A percentile compares a stretch with the other conserved stretches of the same genome.
Evolutionary conservation across 805 yeast genomes (phyloP).

Genomic region (Nakazawaea holstii): DNA sequence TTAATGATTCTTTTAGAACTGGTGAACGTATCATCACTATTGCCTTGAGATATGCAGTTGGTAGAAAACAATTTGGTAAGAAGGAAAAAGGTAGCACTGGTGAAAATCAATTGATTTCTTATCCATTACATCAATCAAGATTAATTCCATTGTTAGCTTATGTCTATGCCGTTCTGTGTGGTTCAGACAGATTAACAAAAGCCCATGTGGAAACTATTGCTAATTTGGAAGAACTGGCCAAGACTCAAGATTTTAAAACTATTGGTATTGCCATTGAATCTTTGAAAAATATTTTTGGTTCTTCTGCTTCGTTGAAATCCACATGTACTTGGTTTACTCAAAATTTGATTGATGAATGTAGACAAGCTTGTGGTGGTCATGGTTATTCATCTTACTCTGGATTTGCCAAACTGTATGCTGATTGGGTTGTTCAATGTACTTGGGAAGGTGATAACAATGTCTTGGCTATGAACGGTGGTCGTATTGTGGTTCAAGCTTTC

Average conservation of each 20-base stretch:
- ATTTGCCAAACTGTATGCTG: constrained; percentile 81
- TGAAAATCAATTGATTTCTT: constrained; percentile 66
- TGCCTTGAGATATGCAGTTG: constrained; percentile 85
- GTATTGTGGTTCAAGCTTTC: constrained; percentile 57
- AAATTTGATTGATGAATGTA: constrained; percentile 75
- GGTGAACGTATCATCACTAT: constrained; percentile 77
- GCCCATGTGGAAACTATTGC: constrained; percentile 45
- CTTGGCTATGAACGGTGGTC: constrained; percentile 77
- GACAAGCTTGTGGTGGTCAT: constrained; percentile 96
- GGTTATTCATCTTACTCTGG: constrained; percentile 93
- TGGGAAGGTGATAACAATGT: constrained; percentile 98
- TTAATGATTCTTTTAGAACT: constrained; percentile 74
- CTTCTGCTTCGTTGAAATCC: constrained; percentile 85
- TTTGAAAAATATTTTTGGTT: constrained; percentile 74
- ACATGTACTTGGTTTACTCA: constrained; percentile 85
- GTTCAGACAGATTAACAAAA: constrained; percentile 53
- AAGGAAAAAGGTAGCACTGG: constrained; percentile 27
- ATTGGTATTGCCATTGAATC: constrained; percentile 46
- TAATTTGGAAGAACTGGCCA: constrained; percentile 49
- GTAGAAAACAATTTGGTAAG: constrained; percentile 76
- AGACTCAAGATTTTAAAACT: constrained; percentile 38
- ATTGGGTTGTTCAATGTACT: constrained; percentile 97
- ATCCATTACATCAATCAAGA: constrained; percentile 85
- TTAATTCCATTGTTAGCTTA: constrained; percentile 80
- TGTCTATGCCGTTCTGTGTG: constrained; percentile 71